Conservation (phyloP, 257 asterid species). For the Misopates orontium region DNA sequence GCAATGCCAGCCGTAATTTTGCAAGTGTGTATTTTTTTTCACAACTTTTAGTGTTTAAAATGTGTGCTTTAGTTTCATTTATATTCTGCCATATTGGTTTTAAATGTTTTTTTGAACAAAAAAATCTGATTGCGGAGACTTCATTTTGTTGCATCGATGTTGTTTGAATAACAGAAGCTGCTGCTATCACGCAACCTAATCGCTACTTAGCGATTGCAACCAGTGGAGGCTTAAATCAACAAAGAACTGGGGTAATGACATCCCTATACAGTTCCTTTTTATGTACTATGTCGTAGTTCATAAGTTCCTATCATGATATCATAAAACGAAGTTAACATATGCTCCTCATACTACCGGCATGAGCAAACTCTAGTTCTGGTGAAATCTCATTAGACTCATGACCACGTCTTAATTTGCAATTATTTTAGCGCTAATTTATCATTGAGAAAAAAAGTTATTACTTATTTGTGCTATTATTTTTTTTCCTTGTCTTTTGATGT, state of each 20-base stretch:
- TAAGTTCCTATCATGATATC: too few species aligned
- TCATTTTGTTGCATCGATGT: conserved; percentile 2
- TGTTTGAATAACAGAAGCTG: conserved; percentile 57
- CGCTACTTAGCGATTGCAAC: conserved; percentile 85
- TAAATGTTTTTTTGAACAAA: too few species aligned
- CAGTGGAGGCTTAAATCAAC: conserved; percentile 99
- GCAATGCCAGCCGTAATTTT: conserved; percentile 70
- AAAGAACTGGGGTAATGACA: conserved; percentile 89
- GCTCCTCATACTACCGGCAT: too few species aligned
- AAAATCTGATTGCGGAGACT: not conserved
- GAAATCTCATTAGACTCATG: too few species aligned
- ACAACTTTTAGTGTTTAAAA: conserved; percentile 9
- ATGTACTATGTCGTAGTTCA: too few species aligned
- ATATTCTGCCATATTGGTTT: too few species aligned
- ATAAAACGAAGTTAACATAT: too few species aligned
- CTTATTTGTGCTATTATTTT: too few species aligned
- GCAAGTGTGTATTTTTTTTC: conserved; percentile 51
- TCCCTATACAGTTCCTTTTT: not conserved
- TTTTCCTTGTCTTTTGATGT: not conserved
- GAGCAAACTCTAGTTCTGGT: too few species aligned
- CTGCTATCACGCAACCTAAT: conserved; percentile 49
- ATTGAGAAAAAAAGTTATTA: too few species aligned
- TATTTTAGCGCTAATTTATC: conserved; percentile 3
- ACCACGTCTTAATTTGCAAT: too few species aligned
- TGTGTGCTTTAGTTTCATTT: not conserved